These are phyloP conservation scores for Sugiyamaella smithiae DNA, from an alignment of 805 yeast species.

Conservation along the genomic window DNA sequence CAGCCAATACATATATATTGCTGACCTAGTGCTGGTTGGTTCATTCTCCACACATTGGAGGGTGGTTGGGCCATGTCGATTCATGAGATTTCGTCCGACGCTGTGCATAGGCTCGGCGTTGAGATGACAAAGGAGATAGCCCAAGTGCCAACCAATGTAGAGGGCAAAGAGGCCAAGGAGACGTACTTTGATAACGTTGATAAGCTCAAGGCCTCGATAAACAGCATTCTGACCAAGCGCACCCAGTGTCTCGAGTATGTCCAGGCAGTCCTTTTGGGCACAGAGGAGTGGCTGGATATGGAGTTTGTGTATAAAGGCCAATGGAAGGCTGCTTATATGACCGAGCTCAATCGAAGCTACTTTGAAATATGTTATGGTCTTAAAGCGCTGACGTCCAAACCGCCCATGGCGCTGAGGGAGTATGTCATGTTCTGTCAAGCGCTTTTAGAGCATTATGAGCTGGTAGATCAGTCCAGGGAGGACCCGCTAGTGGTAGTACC, in stretches of 20 bases:
- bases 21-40: no score
- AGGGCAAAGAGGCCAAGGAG: conserved; percentile 1
- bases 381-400: background rate
- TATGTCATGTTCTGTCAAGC: conserved; percentile 1
- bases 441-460: background rate
- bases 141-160: conserved; percentile 2
- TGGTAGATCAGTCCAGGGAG: background rate
- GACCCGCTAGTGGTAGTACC: background rate
- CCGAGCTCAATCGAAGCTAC: conserved; percentile 4
- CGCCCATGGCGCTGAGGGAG: background rate
- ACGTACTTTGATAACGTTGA: conserved; percentile 1
- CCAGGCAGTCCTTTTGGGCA: conserved; percentile 1
- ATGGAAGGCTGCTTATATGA: conserved; percentile 7
- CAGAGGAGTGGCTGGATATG: conserved; percentile 7
- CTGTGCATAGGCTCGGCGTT: background rate
- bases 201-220: background rate
- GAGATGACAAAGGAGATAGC: conserved; percentile 1
- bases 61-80: conserved; percentile 3
- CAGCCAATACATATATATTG: no score
- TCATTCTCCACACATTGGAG: no score
- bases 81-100: background rate
- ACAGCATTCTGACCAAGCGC: background rate
- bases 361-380: background rate
- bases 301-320: background rate
- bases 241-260: background rate